Base-by-base conservation (phyloP, 495 filamentous ascomycete genomes). In the Tricharina praecox region DNA sequence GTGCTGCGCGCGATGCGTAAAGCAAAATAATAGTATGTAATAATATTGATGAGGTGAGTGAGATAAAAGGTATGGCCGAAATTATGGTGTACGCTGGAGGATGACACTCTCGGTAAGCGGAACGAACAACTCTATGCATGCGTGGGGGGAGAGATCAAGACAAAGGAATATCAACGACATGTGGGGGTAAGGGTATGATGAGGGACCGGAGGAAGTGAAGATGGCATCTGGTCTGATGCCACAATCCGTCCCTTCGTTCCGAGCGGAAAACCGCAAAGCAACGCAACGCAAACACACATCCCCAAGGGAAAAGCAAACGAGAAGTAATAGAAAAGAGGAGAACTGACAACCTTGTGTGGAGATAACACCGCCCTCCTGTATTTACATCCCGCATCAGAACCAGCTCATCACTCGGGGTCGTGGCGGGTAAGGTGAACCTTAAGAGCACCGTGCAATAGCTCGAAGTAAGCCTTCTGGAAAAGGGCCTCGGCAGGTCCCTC, bases 271-370 rank as follows among this genome's bases (percentile, higher is more conserved):
- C 28, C 5, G 7, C 7, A 26, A 40, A 47, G 40, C 21, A 48
- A 28, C 38, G 39, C 24, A 43, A 43, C 13, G 24, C 21, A 43
- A 11, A 26, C 23, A 25, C n/a, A n/a, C n/a, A n/a, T n/a, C n/a
- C n/a, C n/a, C n/a, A n/a, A n/a, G n/a, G n/a, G n/a, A n/a, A n/a
- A n/a, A n/a, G n/a, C n/a, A n/a, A n/a, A n/a, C n/a, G n/a, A n/a
- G n/a, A n/a, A n/a, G n/a, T n/a, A n/a, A n/a, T 34, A 11, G 43
- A 58, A 61, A 64, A 70, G 73, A 79, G 73, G 76, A 78, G 74
- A 74, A 86, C 82, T 73, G 81, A 94, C 84, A 93, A 97, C 90
- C 90, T 94, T 99, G 90, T 55, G 92, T 99, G 67, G 90, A 93
- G 70, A 99, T 93, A 55, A 99, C 86, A 70, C 90, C 90, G 66